A percentile compares a stretch with the other conserved stretches of the same genome.
phyloP scores from a whole-genome alignment of 345 rosid species.

The Toxicodendron radicans region DNA sequence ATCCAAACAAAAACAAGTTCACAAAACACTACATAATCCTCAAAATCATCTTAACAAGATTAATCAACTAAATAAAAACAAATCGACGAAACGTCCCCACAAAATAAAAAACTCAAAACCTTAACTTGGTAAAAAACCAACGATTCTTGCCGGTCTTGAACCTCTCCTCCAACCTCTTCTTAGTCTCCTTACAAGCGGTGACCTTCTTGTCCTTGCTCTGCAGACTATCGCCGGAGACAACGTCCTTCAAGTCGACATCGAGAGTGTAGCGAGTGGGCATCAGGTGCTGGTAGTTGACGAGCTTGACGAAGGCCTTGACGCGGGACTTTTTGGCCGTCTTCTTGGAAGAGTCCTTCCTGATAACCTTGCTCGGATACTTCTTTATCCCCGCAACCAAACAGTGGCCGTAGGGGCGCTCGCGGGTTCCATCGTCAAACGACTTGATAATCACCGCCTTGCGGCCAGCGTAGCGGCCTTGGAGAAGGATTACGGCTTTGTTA shows the following conservation, averaged over 20 bases:
- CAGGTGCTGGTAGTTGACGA: slow-evolving; percentile 56
- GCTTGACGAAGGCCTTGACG: slow-evolving; percentile 53
- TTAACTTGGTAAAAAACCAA: slow-evolving; percentile 66
- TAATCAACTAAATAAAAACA: neutral
- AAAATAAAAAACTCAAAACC: slow-evolving; percentile 38
- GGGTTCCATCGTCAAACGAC: slow-evolving; percentile 47
- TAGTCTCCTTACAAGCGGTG: slow-evolving; percentile 44
- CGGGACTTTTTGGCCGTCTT: slow-evolving; percentile 60
- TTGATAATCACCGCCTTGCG: slow-evolving; percentile 53
- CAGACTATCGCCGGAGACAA: slow-evolving; percentile 40
- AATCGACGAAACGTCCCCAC: neutral
- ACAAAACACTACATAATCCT: slow-evolving; percentile 1
- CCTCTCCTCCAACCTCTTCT: slow-evolving; percentile 56
- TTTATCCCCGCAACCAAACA: slow-evolving; percentile 58
- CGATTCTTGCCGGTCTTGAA: slow-evolving; percentile 67
- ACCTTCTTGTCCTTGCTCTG: slow-evolving; percentile 55
- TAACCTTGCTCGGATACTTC: slow-evolving; percentile 58
- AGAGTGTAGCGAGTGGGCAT: slow-evolving; percentile 70
- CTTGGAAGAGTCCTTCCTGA: slow-evolving; percentile 54
- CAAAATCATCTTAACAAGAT: slow-evolving; percentile 1
- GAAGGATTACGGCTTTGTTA: slow-evolving; percentile 59
- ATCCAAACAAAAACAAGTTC: slow-evolving; percentile 10
- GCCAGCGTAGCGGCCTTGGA: slow-evolving; percentile 59
- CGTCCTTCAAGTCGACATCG: slow-evolving; percentile 60
- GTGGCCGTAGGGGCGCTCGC: slow-evolving; percentile 52